Percentiles rank a stretch among this genome's conserved stretches.
Evolutionary conservation across 257 asterid species (phyloP).

Genomic region (Haberlea rhodopensis): DNA sequence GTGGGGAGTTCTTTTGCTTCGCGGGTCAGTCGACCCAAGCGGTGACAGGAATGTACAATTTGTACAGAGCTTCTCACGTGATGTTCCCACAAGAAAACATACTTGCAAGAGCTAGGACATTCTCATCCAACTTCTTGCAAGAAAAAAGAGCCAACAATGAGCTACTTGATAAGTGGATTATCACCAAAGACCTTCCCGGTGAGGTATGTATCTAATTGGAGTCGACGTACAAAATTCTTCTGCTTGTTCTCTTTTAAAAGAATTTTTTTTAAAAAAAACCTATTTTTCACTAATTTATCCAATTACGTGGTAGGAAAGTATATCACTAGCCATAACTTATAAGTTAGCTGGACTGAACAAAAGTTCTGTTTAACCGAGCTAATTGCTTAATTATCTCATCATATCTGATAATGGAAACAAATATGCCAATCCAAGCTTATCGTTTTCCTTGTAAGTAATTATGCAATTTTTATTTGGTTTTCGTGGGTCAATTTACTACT

Average conservation of each 20-base stretch:
- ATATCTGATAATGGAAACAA: not conserved
- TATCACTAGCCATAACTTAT: not conserved
- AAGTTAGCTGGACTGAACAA: not conserved
- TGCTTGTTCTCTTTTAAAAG: no score
- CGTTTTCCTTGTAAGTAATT: not conserved
- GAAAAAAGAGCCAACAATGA: slow-evolving; percentile 49
- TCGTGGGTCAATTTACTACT: slow-evolving; percentile 5
- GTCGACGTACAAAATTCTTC: no score
- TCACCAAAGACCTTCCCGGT: slow-evolving; percentile 81
- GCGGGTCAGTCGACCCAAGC: slow-evolving; percentile 86
- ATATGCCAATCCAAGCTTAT: not conserved
- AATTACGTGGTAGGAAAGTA: not conserved
- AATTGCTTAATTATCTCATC: no score
- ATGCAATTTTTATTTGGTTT: not conserved
- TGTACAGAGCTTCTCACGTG: slow-evolving; percentile 77
- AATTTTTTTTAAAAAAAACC: no score
- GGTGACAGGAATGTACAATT: slow-evolving; percentile 83
- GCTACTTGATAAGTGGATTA: slow-evolving; percentile 86
- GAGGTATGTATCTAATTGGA: slow-evolving; percentile 55
- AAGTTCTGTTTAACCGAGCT: no score
- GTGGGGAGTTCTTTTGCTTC: slow-evolving; percentile 74
- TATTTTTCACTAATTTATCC: no score
- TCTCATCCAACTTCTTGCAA: slow-evolving; percentile 46
- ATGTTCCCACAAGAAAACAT: slow-evolving; percentile 62
- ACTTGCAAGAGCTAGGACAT: slow-evolving; percentile 43